phyloP scores from a whole-genome alignment of 2,329 filamentous ascomycete species.

The Trichoderma gracile region DNA sequence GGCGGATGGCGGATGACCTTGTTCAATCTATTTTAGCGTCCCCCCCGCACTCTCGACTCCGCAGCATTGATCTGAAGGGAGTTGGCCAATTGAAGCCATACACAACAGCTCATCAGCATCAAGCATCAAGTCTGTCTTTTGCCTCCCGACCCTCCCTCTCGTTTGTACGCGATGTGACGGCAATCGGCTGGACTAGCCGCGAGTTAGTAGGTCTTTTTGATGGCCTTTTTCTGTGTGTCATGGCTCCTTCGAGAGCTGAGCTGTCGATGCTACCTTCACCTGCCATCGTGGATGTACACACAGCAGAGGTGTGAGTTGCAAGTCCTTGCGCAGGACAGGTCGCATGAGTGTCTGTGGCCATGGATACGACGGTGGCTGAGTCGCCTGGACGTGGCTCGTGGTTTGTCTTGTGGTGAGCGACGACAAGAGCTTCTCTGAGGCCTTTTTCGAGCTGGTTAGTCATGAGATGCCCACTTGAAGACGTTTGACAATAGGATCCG shows the following conservation, averaged over 20 bases:
- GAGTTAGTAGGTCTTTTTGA: not conserved
- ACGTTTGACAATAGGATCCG: no score
- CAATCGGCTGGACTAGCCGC: slow-evolving; percentile 12
- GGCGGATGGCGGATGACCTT: slow-evolving; percentile 11
- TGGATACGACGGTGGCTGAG: slow-evolving; percentile 8
- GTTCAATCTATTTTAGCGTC: not conserved
- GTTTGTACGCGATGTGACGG: slow-evolving; percentile 14
- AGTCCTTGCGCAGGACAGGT: not conserved
- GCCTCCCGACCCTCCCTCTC: not conserved
- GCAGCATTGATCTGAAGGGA: slow-evolving; percentile 5
- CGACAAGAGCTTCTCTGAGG: not conserved
- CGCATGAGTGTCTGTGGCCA: slow-evolving; percentile 9
- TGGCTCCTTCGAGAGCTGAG: not conserved
- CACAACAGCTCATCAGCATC: slow-evolving; percentile 1
- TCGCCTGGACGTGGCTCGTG: not conserved
- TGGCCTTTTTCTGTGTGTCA: not conserved
- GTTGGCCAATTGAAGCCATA: not conserved
- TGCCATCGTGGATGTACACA: not conserved
- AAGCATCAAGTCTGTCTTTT: not conserved
- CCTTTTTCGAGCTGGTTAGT: no score
- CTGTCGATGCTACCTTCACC: slow-evolving; percentile 2
- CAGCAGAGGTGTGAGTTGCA: not conserved
- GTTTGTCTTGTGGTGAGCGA: not conserved
- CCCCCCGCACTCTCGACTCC: slow-evolving; percentile 20
- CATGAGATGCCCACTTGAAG: no score